phyloP scores from a whole-genome alignment of 202 grass and related monocot genomes.

The Zizania palustris region DNA sequence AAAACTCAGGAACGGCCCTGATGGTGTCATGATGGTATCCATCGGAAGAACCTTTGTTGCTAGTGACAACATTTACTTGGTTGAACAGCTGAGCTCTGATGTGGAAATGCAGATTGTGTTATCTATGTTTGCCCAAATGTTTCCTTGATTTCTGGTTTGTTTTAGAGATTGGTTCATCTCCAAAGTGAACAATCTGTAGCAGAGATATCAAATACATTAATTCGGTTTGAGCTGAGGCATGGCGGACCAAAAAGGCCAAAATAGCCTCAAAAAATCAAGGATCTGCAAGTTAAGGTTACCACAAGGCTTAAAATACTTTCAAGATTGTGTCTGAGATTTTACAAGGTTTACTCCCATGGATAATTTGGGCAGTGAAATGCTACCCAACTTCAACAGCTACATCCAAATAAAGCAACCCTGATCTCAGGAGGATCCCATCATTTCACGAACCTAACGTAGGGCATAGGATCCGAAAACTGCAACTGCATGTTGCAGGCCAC shows the following conservation, averaged over 20 bases:
- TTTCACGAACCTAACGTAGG: conserved; percentile 14
- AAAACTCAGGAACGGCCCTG: too few relatives aligned
- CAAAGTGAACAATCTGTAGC: not conserved
- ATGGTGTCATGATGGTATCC: conserved; percentile 29
- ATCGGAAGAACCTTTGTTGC: conserved; percentile 22
- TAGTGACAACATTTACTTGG: not conserved
- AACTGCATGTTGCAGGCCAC: not conserved
- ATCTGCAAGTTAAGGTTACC: not conserved
- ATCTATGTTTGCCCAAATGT: not conserved
- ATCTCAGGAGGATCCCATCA: not conserved
- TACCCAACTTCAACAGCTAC: not conserved
- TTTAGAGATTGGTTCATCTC: not conserved
- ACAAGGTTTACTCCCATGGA: conserved; percentile 24
- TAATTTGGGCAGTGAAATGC: not conserved
- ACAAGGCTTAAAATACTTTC: not conserved
- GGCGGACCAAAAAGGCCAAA: not conserved
- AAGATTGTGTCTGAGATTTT: not conserved
- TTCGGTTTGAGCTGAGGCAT: not conserved
- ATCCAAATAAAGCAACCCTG: not conserved
- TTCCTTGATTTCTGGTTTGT: not conserved
- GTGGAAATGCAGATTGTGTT: conserved; percentile 12
- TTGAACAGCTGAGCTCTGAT: conserved; percentile 8
- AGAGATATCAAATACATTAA: not conserved
- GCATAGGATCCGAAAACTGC: conserved; percentile 36
- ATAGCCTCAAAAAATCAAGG: too few relatives aligned